These are phyloP conservation scores for Licmophora abbreviata DNA, from an alignment of 108 stramenopile species.

Conservation along the genomic window DNA sequence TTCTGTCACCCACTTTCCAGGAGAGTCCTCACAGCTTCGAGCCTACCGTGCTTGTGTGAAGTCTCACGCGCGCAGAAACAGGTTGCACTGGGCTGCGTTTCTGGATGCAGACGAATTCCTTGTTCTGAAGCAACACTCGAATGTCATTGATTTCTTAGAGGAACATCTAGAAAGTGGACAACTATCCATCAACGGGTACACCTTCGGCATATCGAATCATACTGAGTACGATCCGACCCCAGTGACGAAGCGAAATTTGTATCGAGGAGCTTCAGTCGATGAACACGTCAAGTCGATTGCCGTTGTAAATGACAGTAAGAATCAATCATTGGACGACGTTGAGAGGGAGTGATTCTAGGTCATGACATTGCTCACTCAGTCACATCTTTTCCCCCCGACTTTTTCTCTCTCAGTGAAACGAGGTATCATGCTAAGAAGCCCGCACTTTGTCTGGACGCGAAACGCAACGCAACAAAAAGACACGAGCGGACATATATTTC, in stretches of 20 bases:
- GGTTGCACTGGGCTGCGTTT: conserved; percentile 26
- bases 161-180: conserved; percentile 27
- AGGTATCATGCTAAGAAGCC: neutral
- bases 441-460: neutral
- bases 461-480: neutral
- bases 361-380: no score
- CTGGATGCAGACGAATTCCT: conserved; percentile 34
- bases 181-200: conserved; percentile 33
- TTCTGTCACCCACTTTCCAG: conserved; percentile 19
- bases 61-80: conserved; percentile 1
- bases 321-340: no score
- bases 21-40: conserved; percentile 12
- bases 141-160: conserved; percentile 21
- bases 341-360: no score
- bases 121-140: conserved; percentile 19
- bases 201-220: conserved; percentile 26
- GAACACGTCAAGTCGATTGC: neutral
- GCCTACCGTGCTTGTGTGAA: conserved; percentile 25
- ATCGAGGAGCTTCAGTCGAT: conserved; percentile 17
- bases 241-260: conserved; percentile 45
- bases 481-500: neutral
- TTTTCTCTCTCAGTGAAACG: neutral
- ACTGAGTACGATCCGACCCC: conserved; percentile 36
- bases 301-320: conserved; percentile 4
- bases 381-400: conserved; percentile 3